Evolutionary conservation across 2,329 filamentous ascomycete species (phyloP).

Genomic region (Trichoderma simmonsii): DNA sequence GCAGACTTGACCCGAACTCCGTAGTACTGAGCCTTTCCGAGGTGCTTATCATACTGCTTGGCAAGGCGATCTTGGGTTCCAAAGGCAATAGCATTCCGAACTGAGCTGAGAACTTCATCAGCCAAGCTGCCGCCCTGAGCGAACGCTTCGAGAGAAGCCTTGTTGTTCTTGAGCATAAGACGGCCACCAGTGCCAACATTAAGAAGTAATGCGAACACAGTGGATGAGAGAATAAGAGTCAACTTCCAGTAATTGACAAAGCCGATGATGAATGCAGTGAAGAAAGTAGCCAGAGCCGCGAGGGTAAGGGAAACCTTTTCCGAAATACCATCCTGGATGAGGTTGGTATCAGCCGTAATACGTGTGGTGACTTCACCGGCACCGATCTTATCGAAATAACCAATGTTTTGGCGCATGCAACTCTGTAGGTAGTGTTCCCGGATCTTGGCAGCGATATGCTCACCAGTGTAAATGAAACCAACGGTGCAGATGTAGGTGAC

Average conservation of each 20-base stretch:
- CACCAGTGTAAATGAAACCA: constrained; percentile 84
- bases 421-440: constrained; percentile 80
- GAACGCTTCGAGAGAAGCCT: constrained; percentile 73
- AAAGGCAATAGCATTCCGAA: constrained; percentile 89
- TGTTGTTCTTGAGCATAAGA: constrained; percentile 80
- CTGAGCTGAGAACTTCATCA: constrained; percentile 91
- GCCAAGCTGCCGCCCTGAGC: constrained; percentile 82
- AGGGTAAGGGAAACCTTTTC: constrained; percentile 82
- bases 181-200: constrained; percentile 71
- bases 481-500: constrained; percentile 77
- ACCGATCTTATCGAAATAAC: constrained; percentile 88
- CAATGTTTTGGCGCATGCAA: constrained; percentile 85
- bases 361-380: constrained; percentile 91
- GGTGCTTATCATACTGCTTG: constrained; percentile 74
- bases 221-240: constrained; percentile 80
- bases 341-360: constrained; percentile 90
- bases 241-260: constrained; percentile 93
- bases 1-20: constrained; percentile 73
- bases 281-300: constrained; percentile 74
- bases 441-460: constrained; percentile 75
- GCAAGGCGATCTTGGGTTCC: constrained; percentile 90
- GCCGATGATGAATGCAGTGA: constrained; percentile 85
- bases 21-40: constrained; percentile 68
- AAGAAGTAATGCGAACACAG: constrained; percentile 74
- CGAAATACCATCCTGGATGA: constrained; percentile 90